phyloP scores from a whole-genome alignment of 495 filamentous ascomycete species.

The Sabuloglossum arenarium region DNA sequence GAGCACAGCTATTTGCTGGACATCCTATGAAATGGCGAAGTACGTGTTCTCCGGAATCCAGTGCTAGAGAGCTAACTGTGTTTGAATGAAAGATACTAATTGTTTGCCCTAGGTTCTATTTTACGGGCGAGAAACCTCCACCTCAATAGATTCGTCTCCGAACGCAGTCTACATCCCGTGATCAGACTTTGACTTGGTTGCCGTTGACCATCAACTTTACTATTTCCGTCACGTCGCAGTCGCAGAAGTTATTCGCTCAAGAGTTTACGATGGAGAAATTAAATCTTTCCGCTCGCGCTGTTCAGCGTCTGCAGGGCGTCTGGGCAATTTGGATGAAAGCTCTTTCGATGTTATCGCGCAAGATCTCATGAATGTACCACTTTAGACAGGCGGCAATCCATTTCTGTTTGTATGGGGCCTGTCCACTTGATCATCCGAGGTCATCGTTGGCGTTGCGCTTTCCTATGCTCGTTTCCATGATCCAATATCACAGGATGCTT shows the following conservation, averaged over 20 bases:
- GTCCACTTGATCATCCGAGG: background rate
- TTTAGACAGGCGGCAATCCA: background rate
- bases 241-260: background rate
- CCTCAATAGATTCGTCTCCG: background rate
- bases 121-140: background rate
- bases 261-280: background rate
- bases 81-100: background rate
- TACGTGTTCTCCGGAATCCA: background rate
- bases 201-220: background rate
- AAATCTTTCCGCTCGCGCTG: background rate
- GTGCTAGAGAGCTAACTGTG: background rate
- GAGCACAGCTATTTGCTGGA: conserved; percentile 97
- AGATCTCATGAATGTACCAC: background rate
- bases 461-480: background rate
- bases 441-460: background rate
- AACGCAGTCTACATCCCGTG: background rate
- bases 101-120: background rate
- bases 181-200: background rate
- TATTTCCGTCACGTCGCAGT: background rate
- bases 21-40: conserved; percentile 63
- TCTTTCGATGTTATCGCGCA: background rate
- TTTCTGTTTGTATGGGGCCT: background rate
- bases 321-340: background rate
- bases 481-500: background rate
- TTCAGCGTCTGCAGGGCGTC: background rate